Percentiles rank a stretch among this genome's conserved stretches.
Evolutionary conservation across 1,284 basidiomycete species (phyloP).

Genomic region (Agaricales sp.): DNA sequence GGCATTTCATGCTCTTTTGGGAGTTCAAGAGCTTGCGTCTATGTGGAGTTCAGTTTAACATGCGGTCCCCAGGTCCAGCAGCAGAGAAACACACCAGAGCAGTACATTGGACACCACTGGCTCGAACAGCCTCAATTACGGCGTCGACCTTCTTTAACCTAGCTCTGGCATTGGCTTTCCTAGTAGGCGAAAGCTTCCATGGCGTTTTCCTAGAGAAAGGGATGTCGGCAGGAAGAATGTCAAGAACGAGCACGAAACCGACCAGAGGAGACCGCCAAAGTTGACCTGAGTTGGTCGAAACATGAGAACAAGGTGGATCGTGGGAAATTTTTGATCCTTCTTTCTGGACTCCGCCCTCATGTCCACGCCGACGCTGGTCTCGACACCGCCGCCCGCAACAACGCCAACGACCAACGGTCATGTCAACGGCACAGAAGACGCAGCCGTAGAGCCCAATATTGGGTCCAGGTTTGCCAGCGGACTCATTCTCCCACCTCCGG

Average conservation of each 20-base stretch:
- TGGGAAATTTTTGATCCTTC: background rate
- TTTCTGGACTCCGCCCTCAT: conserved; percentile 7
- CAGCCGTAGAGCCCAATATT: conserved; percentile 28
- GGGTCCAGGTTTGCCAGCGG: conserved; percentile 64
- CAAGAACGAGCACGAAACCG: conserved; percentile 11
- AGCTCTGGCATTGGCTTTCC: conserved; percentile 85
- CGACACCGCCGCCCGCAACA: conserved; percentile 16
- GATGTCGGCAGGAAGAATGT: background rate
- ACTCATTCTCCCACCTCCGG: conserved; percentile 85
- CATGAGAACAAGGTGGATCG: conserved; percentile 17
- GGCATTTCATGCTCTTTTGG: conserved; percentile 88
- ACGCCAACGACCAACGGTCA: conserved; percentile 32
- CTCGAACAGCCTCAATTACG: conserved; percentile 81
- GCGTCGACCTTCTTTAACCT: conserved; percentile 88
- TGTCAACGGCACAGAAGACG: conserved; percentile 27
- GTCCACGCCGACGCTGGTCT: conserved; percentile 16
- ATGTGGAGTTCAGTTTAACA: conserved; percentile 6
- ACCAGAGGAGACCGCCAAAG: conserved; percentile 75
- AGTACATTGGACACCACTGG: conserved; percentile 70
- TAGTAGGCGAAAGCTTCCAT: conserved; percentile 84
- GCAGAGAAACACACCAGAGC: conserved; percentile 51
- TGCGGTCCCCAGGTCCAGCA: background rate
- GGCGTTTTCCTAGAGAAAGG: conserved; percentile 73
- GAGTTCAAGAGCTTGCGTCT: conserved; percentile 63
- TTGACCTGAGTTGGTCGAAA: conserved; percentile 62